Base-by-base conservation (phyloP, 164 flowering plant species). In the Annona squamosa region DNA sequence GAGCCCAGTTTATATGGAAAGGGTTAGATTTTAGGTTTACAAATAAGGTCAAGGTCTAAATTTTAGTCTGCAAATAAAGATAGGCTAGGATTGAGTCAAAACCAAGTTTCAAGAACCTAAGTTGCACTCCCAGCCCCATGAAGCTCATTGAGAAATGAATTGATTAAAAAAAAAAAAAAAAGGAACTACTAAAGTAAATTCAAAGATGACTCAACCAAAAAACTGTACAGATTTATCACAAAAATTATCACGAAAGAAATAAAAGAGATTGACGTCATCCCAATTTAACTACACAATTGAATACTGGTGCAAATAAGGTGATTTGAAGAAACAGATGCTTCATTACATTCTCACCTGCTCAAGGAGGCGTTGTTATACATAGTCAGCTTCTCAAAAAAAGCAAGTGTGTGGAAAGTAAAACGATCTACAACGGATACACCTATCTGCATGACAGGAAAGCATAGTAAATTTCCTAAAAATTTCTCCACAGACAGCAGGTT, bases 341-440 rank as follows among this genome's bases (percentile, higher is more conserved):
- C 18, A 47, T 68, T 68, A 68, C 46, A 71, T 2, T 17, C 5
- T 7, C 86, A 93, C 99, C 97, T 93, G 95, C 82, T 87, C 82
- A 96, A 79, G 71, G 98, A 96, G 65, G 95, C 95, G 86, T 91
- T 91, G 77, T 87, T 88, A 76, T 96, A 90, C 80, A 91, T 88
- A 83, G 90, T 91, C 75, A 93, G 81, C 87, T 84, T 89, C 86
- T 96, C 99, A 85, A 96, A 96, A 84, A 93, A 93, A 10, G 95
- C 92, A 76, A 96, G 96, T 26, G 99, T 96, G 72, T 93, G 93
- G 77, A 79, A 96, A 63, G 99, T 96, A 74, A 96, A 96, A 45
- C 98, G 95, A 82, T 96, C 98, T 75, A 96, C 98, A 71, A 96
- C 98, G 73, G 97, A 93, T 5, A 96, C 97, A 74, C 99, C 99